These are phyloP conservation scores for Ganoderma multipileum DNA, from an alignment of 1,284 basidiomycete genomes.

Conservation along the genomic window DNA sequence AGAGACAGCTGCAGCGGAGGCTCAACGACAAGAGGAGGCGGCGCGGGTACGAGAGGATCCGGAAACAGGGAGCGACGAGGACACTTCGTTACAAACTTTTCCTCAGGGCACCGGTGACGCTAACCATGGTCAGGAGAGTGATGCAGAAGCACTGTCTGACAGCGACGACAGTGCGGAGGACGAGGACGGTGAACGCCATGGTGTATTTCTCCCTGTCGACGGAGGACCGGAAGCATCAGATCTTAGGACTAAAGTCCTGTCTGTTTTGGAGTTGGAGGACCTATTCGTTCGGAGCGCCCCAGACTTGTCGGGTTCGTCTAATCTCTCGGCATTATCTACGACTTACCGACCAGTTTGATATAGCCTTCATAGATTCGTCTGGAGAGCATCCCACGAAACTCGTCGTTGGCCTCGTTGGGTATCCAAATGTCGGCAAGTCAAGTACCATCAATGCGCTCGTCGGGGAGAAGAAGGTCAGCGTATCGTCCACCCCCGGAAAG, in stretches of 20 bases:
- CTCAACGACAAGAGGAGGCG: conserved; percentile 31
- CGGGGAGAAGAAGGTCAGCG: conserved; percentile 96
- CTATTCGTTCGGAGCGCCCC: conserved; percentile 85
- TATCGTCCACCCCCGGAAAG: conserved; percentile 97
- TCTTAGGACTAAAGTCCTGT: conserved; percentile 81
- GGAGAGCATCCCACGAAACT: conserved; percentile 74
- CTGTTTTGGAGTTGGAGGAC: conserved; percentile 90
- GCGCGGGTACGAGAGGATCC: conserved; percentile 7
- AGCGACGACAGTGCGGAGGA: conserved; percentile 37
- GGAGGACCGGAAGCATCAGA: conserved; percentile 62
- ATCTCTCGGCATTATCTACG: background rate
- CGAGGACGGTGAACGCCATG: no score
- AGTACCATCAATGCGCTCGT: conserved; percentile 97
- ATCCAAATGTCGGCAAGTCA: conserved; percentile 98
- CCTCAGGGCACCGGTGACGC: conserved; percentile 46
- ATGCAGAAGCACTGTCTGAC: conserved; percentile 31
- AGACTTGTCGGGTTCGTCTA: conserved; percentile 66
- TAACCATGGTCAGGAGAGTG: conserved; percentile 40
- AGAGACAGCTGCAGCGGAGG: conserved; percentile 53
- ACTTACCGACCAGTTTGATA: conserved; percentile 4
- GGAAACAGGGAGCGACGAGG: background rate
- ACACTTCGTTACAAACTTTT: background rate
- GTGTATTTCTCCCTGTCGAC: no score
- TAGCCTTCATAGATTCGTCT: conserved; percentile 73
- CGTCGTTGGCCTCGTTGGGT: conserved; percentile 95